phyloP scores from a whole-genome alignment of 345 rosid genomes.

The Sapria himalayana region DNA sequence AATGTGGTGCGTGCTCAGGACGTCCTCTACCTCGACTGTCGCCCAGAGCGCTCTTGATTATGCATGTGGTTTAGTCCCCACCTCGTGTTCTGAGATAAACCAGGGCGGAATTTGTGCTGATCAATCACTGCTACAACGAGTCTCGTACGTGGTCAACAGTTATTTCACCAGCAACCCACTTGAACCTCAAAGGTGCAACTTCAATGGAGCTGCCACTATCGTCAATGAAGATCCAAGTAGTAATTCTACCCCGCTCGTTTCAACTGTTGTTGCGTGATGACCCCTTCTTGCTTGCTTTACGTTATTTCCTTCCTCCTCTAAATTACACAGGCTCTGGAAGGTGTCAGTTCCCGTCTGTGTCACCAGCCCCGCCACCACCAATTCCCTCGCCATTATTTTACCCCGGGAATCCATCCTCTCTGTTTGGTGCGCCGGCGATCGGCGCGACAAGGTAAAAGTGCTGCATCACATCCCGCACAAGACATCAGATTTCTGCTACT shows the following conservation, averaged over 20 bases:
- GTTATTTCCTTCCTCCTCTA: not conserved
- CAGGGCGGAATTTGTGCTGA: conserved; percentile 65
- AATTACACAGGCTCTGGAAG: conserved; percentile 48
- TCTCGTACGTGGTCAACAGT: conserved; percentile 82
- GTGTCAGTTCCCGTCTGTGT: conserved; percentile 41
- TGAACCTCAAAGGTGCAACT: conserved; percentile 65
- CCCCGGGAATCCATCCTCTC: conserved; percentile 7
- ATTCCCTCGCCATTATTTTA: conserved; percentile 16
- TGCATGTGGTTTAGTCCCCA: conserved; percentile 77
- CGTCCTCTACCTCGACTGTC: conserved; percentile 30
- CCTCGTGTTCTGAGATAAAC: conserved; percentile 78
- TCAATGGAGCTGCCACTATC: conserved; percentile 50
- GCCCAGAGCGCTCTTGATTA: conserved; percentile 73
- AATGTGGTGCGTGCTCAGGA: conserved; percentile 75
- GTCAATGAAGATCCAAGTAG: conserved; percentile 69
- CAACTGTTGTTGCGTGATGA: too few relatives aligned
- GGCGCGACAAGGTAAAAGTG: too few relatives aligned
- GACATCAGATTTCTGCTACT: too few relatives aligned
- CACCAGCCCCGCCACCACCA: conserved; percentile 30
- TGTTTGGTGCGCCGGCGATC: too few relatives aligned
- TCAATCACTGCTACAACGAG: conserved; percentile 59
- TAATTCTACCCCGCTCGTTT: too few relatives aligned
- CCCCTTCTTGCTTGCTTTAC: not conserved
- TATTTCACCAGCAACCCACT: conserved; percentile 81
- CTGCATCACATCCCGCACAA: too few relatives aligned